Evolutionary conservation across 371 early-diverging fungal genomes (phyloP).

Genomic region (Actinomortierella wolfii): DNA sequence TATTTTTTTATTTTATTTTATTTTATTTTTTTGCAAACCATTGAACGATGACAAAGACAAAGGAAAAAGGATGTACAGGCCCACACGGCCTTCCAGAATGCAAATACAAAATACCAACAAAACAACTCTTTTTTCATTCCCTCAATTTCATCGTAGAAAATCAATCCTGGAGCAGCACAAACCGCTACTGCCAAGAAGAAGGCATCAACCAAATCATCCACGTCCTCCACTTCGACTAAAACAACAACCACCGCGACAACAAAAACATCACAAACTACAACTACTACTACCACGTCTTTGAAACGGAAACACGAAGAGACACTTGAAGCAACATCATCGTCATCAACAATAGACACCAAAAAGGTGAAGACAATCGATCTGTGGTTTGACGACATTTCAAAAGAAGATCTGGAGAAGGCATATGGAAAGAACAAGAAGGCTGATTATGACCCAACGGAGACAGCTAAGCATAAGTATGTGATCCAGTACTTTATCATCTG

Average conservation of each 20-base stretch:
- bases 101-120: conserved; percentile 10
- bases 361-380: conserved; percentile 55
- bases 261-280: conserved; percentile 5
- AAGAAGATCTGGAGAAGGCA: conserved; percentile 53
- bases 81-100: conserved; percentile 9
- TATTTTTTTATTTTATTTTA: background rate
- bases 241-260: background rate
- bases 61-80: conserved; percentile 11
- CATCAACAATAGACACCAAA: conserved; percentile 7
- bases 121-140: background rate
- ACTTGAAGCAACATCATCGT: conserved; percentile 9
- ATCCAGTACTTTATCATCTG: background rate
- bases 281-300: conserved; percentile 8
- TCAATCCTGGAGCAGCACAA: conserved; percentile 39
- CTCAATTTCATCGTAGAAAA: conserved; percentile 16
- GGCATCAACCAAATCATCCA: conserved; percentile 16
- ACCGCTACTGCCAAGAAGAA: conserved; percentile 18
- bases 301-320: conserved; percentile 2
- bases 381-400: conserved; percentile 67
- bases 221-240: background rate
- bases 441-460: conserved; percentile 42
- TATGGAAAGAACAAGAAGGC: conserved; percentile 47
- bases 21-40: background rate
- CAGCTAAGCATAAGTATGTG: conserved; percentile 52
- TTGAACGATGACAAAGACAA: too few species aligned